Evolutionary conservation across 495 filamentous ascomycete genomes (phyloP), one percentile per base, ranked within the genome.

Genomic region (Oleoguttula mirabilis): DNA sequence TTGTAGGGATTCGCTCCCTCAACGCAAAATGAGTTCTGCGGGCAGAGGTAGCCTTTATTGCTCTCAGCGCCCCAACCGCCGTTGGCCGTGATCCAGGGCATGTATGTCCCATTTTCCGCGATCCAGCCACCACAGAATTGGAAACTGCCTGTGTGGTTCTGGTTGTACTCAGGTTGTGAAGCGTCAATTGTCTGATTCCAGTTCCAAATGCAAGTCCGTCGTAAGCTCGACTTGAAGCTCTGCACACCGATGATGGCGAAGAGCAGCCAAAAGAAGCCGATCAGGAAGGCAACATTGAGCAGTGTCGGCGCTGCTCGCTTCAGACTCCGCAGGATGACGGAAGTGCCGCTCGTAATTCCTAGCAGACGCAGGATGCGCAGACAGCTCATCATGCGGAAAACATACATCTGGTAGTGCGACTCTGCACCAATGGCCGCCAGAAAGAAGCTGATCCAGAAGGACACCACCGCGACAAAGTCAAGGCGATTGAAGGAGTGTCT

Each of bases 231-330:
- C 60, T 99, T 99, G 72, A 99, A 99, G 61, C 82, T 90, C 61
- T 99, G 90, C 12, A 96, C 79, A 1, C 92, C 90, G 32, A 96
- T 74, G 49, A 99, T 93, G 21, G 88, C 92, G 63, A 99, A 99
- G 6, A 99, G 67, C 32, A 99, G 79, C 90, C 90, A 99, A 59
- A 99, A 99, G 65, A 99, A 99, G 20, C 85, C 78, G 57, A 99
- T 92, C 12, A 99, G 68, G 55, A 99, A 93, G 4, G 84, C 87
- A 24, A 99, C 92, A 48, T 94, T 82, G 27, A 92, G 78, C n/a
- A 99, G 77, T 32, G 94, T 66, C 12, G 90, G 90, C 0, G 88
- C 84, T 3, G 90, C 88, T 57, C 94, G 88, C 58, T 96, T 96
- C 33, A 99, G 63, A 71, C 88, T 95, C 58, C 85, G 73, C 24